A percentile compares a stretch with the other conserved stretches of the same genome.
phyloP scores from a whole-genome alignment of 495 filamentous ascomycete species.

The Aspergillus coremiiformis region DNA sequence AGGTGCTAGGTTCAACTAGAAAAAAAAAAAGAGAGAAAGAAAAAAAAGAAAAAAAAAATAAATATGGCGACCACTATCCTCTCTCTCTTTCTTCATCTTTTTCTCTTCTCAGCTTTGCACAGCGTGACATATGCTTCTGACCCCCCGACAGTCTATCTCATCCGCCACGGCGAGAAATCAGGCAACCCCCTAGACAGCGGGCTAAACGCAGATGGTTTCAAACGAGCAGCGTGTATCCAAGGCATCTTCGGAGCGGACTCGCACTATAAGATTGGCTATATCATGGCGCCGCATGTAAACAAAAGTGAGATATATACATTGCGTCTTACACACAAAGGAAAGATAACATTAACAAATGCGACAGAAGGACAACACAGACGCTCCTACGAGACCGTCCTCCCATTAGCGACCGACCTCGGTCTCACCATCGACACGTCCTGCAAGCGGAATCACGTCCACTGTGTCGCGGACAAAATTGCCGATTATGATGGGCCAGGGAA shows the following conservation, averaged over 20 bases:
- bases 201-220: conserved; percentile 32
- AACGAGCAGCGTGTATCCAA: conserved; percentile 42
- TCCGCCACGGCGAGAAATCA: conserved; percentile 50
- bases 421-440: conserved; percentile 38
- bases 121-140: background rate
- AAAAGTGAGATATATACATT: conserved; percentile 13
- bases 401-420: conserved; percentile 41
- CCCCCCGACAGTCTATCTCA: conserved; percentile 40
- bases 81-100: background rate
- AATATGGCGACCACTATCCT: background rate
- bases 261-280: conserved; percentile 39
- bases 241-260: conserved; percentile 36
- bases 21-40: no score
- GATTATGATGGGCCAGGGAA: conserved; percentile 21
- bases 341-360: conserved; percentile 6
- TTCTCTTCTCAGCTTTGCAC: background rate
- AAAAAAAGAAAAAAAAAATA: no score
- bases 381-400: conserved; percentile 42
- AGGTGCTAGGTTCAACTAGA: no score
- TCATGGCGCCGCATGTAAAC: conserved; percentile 37
- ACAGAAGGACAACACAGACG: conserved; percentile 39
- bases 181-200: conserved; percentile 28
- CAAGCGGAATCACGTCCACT: conserved; percentile 19
- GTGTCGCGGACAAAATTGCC: conserved; percentile 17
- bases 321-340: background rate